These are phyloP conservation scores for Epichloe aotearoae DNA, from an alignment of 2,329 filamentous ascomycete species.

Conservation along the genomic window DNA sequence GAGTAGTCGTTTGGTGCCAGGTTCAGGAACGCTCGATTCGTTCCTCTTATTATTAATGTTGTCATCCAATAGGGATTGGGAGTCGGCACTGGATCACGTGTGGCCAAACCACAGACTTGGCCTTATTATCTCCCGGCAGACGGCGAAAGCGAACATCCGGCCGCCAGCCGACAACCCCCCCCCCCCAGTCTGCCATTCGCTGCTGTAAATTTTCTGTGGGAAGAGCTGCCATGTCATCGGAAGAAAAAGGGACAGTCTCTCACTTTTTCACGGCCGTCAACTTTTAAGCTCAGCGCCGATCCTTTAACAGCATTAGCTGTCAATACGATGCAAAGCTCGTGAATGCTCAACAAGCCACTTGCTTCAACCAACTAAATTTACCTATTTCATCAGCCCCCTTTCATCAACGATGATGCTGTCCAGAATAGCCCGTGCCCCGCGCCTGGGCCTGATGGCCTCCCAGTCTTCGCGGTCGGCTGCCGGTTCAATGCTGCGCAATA, in stretches of 20 bases:
- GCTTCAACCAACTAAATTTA: background rate
- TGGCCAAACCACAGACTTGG: background rate
- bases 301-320: background rate
- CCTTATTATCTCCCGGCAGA: background rate
- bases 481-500: constrained; percentile 14
- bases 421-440: constrained; percentile 19
- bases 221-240: constrained; percentile 1
- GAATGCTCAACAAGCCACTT: background rate
- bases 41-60: background rate
- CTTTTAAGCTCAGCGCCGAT: background rate
- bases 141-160: constrained; percentile 3
- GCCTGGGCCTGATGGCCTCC: constrained; percentile 19
- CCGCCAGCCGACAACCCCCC: background rate
- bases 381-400: background rate
- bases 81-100: background rate
- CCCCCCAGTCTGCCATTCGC: background rate
- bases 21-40: background rate
- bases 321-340: constrained; percentile 2
- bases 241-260: background rate
- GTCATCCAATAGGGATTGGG: background rate
- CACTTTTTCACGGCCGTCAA: background rate
- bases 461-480: constrained; percentile 15
- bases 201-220: constrained; percentile 2
- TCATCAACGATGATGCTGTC: constrained; percentile 25
- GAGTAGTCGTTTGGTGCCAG: background rate